Percentiles rank a stretch among this genome's conserved stretches.
phyloP scores from a whole-genome alignment of 345 rosid species.

The Ailanthus altissimus region DNA sequence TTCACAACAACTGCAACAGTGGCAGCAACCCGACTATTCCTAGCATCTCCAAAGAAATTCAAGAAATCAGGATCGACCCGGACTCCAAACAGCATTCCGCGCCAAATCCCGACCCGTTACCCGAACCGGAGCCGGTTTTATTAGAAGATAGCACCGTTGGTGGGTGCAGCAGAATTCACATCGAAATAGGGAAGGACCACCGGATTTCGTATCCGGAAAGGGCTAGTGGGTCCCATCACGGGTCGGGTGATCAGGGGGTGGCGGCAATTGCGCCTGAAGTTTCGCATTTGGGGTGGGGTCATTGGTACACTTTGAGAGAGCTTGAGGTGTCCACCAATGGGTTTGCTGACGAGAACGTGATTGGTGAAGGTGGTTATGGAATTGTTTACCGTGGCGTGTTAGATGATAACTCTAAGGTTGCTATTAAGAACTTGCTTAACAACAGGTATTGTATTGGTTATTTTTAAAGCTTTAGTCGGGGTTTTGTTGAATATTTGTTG shows the following conservation, averaged over 20 bases:
- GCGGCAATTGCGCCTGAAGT: conserved; percentile 70
- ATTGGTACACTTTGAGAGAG: conserved; percentile 94
- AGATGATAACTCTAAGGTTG: conserved; percentile 64
- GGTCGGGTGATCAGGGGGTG: conserved; percentile 56
- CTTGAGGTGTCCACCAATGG: conserved; percentile 77
- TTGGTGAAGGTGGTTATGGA: conserved; percentile 98
- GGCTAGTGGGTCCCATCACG: conserved; percentile 50
- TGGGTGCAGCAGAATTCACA: conserved; percentile 58
- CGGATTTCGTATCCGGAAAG: conserved; percentile 79
- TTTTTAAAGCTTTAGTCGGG: too few relatives aligned
- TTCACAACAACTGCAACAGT: conserved; percentile 12
- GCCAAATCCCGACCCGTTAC: conserved; percentile 46
- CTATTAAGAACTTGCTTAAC: conserved; percentile 87
- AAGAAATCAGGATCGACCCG: conserved; percentile 68
- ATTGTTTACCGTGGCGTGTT: conserved; percentile 84
- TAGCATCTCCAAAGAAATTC: conserved; percentile 73
- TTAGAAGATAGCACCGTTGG: conserved; percentile 43
- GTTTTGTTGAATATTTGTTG: not conserved
- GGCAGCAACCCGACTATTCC: conserved; percentile 54
- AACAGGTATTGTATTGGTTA: conserved; percentile 48
- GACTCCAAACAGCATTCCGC: conserved; percentile 30
- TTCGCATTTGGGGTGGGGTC: conserved; percentile 98
- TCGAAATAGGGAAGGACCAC: conserved; percentile 87
- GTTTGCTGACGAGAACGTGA: conserved; percentile 76
- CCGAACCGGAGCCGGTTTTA: conserved; percentile 40